Evolutionary conservation across 768 basidiomycete species (phyloP).

Genomic region (Hydnomerulius pinastri): DNA sequence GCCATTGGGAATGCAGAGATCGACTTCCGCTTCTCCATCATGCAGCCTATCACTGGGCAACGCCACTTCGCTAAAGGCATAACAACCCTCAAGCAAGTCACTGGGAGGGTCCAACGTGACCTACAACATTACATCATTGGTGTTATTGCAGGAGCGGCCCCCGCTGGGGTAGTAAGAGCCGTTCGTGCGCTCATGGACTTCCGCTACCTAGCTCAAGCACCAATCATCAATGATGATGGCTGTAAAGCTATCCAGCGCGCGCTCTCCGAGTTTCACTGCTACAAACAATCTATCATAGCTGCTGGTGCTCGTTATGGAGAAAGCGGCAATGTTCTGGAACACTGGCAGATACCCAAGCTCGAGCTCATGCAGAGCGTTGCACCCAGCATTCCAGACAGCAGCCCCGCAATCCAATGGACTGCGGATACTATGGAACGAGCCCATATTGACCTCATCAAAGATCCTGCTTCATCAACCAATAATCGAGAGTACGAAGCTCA

Average conservation of each 20-base stretch:
- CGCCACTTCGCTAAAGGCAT: slow-evolving; percentile 42
- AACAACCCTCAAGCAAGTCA: slow-evolving; percentile 42
- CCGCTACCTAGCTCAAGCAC: slow-evolving; percentile 36
- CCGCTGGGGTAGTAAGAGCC: slow-evolving; percentile 30
- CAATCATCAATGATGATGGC: slow-evolving; percentile 21
- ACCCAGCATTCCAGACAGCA: slow-evolving; percentile 25
- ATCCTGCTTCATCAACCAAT: slow-evolving; percentile 31
- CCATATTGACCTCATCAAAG: slow-evolving; percentile 35
- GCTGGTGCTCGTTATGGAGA: slow-evolving; percentile 23
- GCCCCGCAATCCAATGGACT: slow-evolving; percentile 36
- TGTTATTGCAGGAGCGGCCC: slow-evolving; percentile 35
- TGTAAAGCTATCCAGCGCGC: slow-evolving; percentile 18
- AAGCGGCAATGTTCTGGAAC: slow-evolving; percentile 25
- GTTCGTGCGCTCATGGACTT: slow-evolving; percentile 41
- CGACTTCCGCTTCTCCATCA: slow-evolving; percentile 36
- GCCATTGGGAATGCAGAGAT: slow-evolving; percentile 34
- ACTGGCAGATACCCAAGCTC: slow-evolving; percentile 45
- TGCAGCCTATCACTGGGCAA: slow-evolving; percentile 37
- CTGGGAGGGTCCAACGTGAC: slow-evolving; percentile 39
- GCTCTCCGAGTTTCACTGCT: slow-evolving; percentile 31
- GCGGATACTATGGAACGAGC: slow-evolving; percentile 34
- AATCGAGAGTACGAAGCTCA: slow-evolving; percentile 36
- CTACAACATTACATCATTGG: slow-evolving; percentile 35
- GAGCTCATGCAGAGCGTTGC: slow-evolving; percentile 39
- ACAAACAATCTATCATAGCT: slow-evolving; percentile 36